Base-by-base conservation (phyloP, 2,329 filamentous ascomycete genomes). In the Cordyceps militaris region DNA sequence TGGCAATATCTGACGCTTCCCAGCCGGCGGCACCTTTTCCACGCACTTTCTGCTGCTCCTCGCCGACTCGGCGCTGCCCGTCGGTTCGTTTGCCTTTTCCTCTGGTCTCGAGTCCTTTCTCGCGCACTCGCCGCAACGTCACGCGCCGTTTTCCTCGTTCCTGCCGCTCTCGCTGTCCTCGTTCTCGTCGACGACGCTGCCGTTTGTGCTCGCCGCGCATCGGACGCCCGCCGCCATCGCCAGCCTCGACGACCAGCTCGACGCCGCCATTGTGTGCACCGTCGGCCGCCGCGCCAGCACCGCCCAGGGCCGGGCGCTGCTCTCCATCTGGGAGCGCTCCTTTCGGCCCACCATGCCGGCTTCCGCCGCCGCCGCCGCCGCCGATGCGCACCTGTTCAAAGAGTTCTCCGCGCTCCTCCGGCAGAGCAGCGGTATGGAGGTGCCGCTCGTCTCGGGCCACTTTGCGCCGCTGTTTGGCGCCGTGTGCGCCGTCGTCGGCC, bases 51-150 rank as follows among this genome's bases (percentile, higher is more conserved):
- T 91, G 38, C 82, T 93, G 32, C 79, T 94, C 3, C 84, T 93
- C 50, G 84, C 89, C 49, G 89, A 94, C 75, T 92, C 89, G 1
- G 88, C 88, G 14, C 82, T 94, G 2, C 89, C 89, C 1, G 79
- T 94, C 0, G 89, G 89, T 58, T 90, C 89, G n/a, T 94, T 94
- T 73, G 89, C 89, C 66, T 94, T 93, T 75, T 89, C 85, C 75
- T 88, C 84, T 64, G 89, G 89, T 3, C 80, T 94, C 16, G 89
- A 94, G 73, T 93, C 89, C 42, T 93, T 87, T 70, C 83, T 92
- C 19, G 86, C 87, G 3, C 89, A 94, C 74, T 77, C 77, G 63
- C 57, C 62, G 6, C 70, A 69, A 42, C 61, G 70, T 19, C 8
- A 67, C 73, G 21, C 69, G 74, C n/a, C 44, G 23, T 88, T 91